phyloP scores from a whole-genome alignment of 2,329 filamentous ascomycete genomes.

The Mycosphaerella sp. region DNA sequence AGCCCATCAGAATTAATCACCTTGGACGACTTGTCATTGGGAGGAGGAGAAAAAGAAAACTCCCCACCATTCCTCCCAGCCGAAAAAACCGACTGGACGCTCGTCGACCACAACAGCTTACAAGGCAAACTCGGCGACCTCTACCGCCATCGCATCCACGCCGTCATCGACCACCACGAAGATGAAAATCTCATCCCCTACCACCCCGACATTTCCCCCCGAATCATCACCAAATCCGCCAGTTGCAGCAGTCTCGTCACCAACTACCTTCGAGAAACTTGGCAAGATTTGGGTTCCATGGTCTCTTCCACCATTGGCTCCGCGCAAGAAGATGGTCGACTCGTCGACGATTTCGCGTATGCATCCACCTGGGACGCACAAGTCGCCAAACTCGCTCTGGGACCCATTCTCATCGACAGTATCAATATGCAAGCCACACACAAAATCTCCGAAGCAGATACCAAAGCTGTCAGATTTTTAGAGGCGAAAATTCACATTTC shows the following conservation, averaged over 20 bases:
- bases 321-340: constrained; percentile 36
- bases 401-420: constrained; percentile 68
- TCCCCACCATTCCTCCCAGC: constrained; percentile 42
- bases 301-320: constrained; percentile 36
- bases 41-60: too few relatives aligned
- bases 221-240: constrained; percentile 60
- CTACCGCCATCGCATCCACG: constrained; percentile 51
- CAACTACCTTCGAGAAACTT: constrained; percentile 51
- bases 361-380: constrained; percentile 48
- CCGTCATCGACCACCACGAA: constrained; percentile 72
- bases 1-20: constrained; percentile 58
- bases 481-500: constrained; percentile 47
- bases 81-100: constrained; percentile 59
- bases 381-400: constrained; percentile 61
- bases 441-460: constrained; percentile 61
- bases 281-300: constrained; percentile 47
- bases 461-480: constrained; percentile 52
- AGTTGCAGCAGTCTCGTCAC: constrained; percentile 68
- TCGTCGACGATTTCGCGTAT: constrained; percentile 33
- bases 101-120: constrained; percentile 74
- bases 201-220: constrained; percentile 41
- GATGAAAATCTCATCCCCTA: constrained; percentile 56
- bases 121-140: constrained; percentile 53
- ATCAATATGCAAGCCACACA: constrained; percentile 51
- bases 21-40: constrained; percentile 46